Evolutionary conservation across 306 rosid genomes (phyloP).

Genomic region (Sicyos edulis): DNA sequence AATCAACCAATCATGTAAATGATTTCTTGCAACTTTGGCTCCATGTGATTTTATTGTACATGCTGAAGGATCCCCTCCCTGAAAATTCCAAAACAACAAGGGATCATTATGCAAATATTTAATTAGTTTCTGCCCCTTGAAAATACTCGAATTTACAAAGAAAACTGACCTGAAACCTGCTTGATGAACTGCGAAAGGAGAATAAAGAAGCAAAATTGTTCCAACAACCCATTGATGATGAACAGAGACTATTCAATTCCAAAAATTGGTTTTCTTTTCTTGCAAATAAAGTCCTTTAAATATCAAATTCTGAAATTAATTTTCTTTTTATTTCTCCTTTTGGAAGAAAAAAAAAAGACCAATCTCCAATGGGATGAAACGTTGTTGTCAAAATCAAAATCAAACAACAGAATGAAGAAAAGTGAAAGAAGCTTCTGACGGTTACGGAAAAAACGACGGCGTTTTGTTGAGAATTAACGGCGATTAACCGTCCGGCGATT

Average conservation of each 20-base stretch:
- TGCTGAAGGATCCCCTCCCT: conserved; percentile 39
- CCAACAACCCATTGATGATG: conserved; percentile 37
- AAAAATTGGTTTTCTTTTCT: too few species aligned
- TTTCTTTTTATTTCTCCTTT: neutral
- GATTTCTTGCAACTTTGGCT: conserved; percentile 60
- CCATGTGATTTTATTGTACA: conserved; percentile 85
- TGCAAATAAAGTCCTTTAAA: neutral
- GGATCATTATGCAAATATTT: neutral
- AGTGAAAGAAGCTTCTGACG: neutral
- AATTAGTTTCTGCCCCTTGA: neutral
- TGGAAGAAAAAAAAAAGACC: neutral
- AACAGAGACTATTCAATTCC: neutral
- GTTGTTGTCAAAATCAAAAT: neutral
- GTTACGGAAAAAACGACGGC: neutral
- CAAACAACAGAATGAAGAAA: neutral
- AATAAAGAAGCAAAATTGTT: conserved; percentile 14
- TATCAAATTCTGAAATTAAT: neutral
- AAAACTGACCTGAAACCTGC: conserved; percentile 31
- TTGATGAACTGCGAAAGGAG: conserved; percentile 18
- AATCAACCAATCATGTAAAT: conserved; percentile 70
- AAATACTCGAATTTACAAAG: neutral
- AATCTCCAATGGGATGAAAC: neutral
- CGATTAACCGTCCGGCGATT: conserved; percentile 7
- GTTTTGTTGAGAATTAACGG: neutral
- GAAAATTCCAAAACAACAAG: neutral